Evolutionary conservation across 2,329 filamentous ascomycete genomes (phyloP), one percentile per base, ranked within the genome.

Genomic region (Alternaria triticina): DNA sequence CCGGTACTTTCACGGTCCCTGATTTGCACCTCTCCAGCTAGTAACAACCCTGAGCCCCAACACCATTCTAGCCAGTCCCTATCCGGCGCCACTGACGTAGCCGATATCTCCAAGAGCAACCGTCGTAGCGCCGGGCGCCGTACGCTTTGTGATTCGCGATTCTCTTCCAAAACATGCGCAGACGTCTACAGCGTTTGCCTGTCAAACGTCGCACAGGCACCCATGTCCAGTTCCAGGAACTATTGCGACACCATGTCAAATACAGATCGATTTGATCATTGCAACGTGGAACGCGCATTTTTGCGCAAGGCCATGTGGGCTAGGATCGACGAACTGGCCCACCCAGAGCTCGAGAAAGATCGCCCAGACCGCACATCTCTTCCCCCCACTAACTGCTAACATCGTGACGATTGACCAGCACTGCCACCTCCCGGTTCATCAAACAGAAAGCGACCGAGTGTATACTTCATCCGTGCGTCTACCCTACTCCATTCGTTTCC

Each of bases 71-170:
- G 36, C 51, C 30, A 20, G 23, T 54, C 15, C 33, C 8, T 25
- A 43, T 54, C 33, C 22, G 25, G 15, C 52, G 52, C 52, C 52
- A 44, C 33, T 44, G 52, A 54, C 52, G 52, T 54, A 54, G 40
- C 4, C 52, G 15, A 40, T 23, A 40, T 52, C 20, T 52, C 49
- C 28, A 36, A 30, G 49, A 52, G 36, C 36, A 52, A 33, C 49
- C 49, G 13, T 52, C 20, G 28, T 52, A 36, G 49, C 49, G 49
- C 49, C 49, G 49, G 30, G 9, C 20, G 20, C 15, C 13, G 49
- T 12, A 5, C 49, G 28, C 49, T 11, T 20, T 52, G 20, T 36
- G 49, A 52, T 52, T 40, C 20, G 49, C 6, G 20, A 40, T 12
- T 12, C 20, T 40, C 15, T 36, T 22, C 1, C 49, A 33, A 51